A percentile compares a stretch with the other conserved stretches of the same genome.
Evolutionary conservation across 495 filamentous ascomycete species (phyloP).

Genomic region (Saxophila tyrrhenica): DNA sequence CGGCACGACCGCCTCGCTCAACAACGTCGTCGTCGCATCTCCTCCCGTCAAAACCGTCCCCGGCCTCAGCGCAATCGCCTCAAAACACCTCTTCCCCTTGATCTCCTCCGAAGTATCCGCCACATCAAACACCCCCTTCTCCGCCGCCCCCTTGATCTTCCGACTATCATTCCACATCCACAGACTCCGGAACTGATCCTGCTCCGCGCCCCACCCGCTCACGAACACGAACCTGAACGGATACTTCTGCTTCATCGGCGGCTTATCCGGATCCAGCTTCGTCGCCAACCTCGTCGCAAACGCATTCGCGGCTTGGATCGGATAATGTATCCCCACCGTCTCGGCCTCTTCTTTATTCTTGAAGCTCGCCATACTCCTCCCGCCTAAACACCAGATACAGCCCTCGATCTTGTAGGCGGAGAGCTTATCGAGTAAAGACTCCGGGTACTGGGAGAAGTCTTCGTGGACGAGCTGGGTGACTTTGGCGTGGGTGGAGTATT

Average conservation of each 20-base stretch:
- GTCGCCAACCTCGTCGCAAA: constrained; percentile 15
- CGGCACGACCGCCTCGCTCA: constrained; percentile 12
- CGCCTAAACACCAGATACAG: constrained; percentile 15
- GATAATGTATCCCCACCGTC: constrained; percentile 13
- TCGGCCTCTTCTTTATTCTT: constrained; percentile 11
- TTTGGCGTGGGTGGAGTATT: constrained; percentile 9
- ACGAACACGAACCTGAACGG: constrained; percentile 19
- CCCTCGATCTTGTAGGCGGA: constrained; percentile 11
- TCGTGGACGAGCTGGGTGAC: constrained; percentile 15
- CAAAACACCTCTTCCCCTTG: constrained; percentile 17
- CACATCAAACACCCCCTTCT: constrained; percentile 18
- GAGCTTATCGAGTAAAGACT: constrained; percentile 4
- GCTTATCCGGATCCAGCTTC: constrained; percentile 10
- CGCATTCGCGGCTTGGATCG: constrained; percentile 14
- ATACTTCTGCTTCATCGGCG: constrained; percentile 16
- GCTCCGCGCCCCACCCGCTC: constrained; percentile 12
- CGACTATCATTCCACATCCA: constrained; percentile 17
- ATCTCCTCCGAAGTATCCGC: constrained; percentile 14
- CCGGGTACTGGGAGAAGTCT: constrained; percentile 11
- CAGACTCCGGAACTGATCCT: constrained; percentile 15
- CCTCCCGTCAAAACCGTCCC: constrained; percentile 8
- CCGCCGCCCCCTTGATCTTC: constrained; percentile 20
- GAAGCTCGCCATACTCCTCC: background rate
- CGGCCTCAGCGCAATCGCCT: constrained; percentile 13
- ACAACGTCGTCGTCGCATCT: constrained; percentile 10